These are phyloP conservation scores for Malania oleifera DNA, from an alignment of 164 flowering plant species.

Conservation along the genomic window DNA sequence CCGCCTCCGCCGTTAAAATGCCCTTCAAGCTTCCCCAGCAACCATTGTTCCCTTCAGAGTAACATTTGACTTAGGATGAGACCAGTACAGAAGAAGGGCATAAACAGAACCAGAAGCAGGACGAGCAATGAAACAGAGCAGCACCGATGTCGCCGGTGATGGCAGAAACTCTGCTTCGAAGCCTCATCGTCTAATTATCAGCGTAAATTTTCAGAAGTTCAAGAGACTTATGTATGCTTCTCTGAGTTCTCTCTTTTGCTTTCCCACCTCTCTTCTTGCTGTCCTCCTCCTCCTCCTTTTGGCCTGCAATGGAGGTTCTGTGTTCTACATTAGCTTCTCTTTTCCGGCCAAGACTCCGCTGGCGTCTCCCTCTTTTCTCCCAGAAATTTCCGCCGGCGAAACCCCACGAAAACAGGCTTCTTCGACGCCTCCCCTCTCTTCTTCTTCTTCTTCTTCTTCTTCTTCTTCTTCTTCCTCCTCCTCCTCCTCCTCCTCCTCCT, in stretches of 20 bases:
- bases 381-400: slow-evolving; percentile 23
- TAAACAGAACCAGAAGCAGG: too few species aligned
- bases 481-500: slow-evolving; percentile 29
- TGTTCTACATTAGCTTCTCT: slow-evolving; percentile 28
- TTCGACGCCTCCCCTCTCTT: slow-evolving; percentile 18
- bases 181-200: background rate
- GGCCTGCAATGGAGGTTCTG: slow-evolving; percentile 29
- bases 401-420: slow-evolving; percentile 11
- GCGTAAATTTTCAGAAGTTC: slow-evolving; percentile 14
- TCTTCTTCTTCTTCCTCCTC: slow-evolving; percentile 24
- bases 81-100: too few species aligned
- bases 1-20: slow-evolving; percentile 34
- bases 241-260: slow-evolving; percentile 15
- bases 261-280: slow-evolving; percentile 28
- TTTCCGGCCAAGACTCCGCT: slow-evolving; percentile 16
- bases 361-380: slow-evolving; percentile 19
- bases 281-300: slow-evolving; percentile 30
- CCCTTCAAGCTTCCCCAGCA: background rate
- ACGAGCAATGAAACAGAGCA: slow-evolving; percentile 12
- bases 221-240: slow-evolving; percentile 22
- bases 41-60: background rate
- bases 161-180: slow-evolving; percentile 3
- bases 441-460: slow-evolving; percentile 28
- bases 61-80: too few species aligned
- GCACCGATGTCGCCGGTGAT: background rate